A percentile compares a stretch with the other conserved stretches of the same genome.
Conservation (phyloP, 2,329 filamentous ascomycete species). For the Arthrobotrys sphaeroides region DNA sequence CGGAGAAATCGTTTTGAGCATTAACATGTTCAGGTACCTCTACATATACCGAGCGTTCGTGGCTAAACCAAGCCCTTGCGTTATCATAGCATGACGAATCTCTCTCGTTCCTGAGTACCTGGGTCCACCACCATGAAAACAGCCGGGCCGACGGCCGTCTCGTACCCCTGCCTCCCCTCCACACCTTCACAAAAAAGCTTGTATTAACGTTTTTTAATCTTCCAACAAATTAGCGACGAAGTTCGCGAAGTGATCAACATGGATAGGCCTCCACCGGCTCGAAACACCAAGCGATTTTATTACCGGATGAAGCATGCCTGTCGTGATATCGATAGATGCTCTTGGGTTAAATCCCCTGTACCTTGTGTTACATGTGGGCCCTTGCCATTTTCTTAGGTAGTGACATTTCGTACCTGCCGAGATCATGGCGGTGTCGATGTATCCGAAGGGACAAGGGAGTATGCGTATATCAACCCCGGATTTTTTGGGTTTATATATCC, state of each 20-base stretch:
- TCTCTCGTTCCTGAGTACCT: conserved; percentile 7
- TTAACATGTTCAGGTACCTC: not conserved
- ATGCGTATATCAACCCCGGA: not conserved
- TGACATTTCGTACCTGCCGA: conserved; percentile 6
- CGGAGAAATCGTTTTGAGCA: too few relatives aligned
- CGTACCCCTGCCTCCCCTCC: conserved; percentile 23
- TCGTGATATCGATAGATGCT: too few relatives aligned
- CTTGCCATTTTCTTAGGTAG: not conserved
- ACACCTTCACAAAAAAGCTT: conserved; percentile 38
- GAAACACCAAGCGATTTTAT: not conserved
- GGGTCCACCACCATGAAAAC: conserved; percentile 29
- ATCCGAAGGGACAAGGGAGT: not conserved
- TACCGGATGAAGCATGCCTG: not conserved
- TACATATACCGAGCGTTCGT: not conserved
- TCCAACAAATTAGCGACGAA: conserved; percentile 25
- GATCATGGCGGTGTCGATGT: not conserved
- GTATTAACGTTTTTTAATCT: conserved; percentile 11
- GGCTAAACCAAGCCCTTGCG: conserved; percentile 7
- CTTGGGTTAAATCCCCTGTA: not conserved
- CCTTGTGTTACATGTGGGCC: conserved; percentile 12
- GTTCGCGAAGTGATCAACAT: not conserved
- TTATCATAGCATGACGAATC: conserved; percentile 25
- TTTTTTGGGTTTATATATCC: conserved; percentile 1
- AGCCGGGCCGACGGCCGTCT: conserved; percentile 46
- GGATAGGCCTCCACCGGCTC: conserved; percentile 8